phyloP scores from a whole-genome alignment of 106 monocot species.

The Triglochin maritima region DNA sequence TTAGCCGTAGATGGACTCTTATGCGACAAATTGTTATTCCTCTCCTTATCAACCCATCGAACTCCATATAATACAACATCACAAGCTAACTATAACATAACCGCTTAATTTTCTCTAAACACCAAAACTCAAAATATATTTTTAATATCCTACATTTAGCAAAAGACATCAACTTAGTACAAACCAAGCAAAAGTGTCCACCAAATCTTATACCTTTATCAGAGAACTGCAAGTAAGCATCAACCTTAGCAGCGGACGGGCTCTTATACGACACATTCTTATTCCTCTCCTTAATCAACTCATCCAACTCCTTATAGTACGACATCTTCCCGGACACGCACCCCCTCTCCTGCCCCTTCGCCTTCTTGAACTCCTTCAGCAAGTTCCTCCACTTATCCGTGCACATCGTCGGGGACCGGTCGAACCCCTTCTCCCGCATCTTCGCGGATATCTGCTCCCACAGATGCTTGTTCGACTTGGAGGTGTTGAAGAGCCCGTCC shows the following conservation, averaged over 20 bases:
- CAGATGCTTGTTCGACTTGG: slow-evolving; percentile 91
- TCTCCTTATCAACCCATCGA: not conserved
- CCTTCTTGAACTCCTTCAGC: slow-evolving; percentile 97
- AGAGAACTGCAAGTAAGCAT: slow-evolving; percentile 71
- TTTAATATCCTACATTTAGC: too few relatives aligned
- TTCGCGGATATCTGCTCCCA: slow-evolving; percentile 87
- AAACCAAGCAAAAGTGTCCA: not conserved
- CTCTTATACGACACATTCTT: slow-evolving; percentile 30
- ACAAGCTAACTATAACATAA: too few relatives aligned
- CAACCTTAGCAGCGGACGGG: slow-evolving; percentile 39
- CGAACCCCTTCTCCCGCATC: slow-evolving; percentile 85
- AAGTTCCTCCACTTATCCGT: slow-evolving; percentile 97
- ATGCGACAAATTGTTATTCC: too few relatives aligned
- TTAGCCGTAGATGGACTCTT: too few relatives aligned
- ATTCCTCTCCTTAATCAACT: slow-evolving; percentile 73
- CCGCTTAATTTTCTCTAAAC: not conserved
- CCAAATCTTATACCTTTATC: slow-evolving; percentile 49
- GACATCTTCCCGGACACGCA: slow-evolving; percentile 70
- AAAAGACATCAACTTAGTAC: not conserved
- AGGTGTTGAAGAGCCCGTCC: slow-evolving; percentile 80
- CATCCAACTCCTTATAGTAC: slow-evolving; percentile 89
- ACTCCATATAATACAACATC: slow-evolving; percentile 46
- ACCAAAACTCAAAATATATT: not conserved
- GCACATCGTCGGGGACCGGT: slow-evolving; percentile 90
- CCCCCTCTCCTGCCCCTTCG: slow-evolving; percentile 49